phyloP scores from a whole-genome alignment of 345 rosid genomes.

The Eucalyptus marginata region DNA sequence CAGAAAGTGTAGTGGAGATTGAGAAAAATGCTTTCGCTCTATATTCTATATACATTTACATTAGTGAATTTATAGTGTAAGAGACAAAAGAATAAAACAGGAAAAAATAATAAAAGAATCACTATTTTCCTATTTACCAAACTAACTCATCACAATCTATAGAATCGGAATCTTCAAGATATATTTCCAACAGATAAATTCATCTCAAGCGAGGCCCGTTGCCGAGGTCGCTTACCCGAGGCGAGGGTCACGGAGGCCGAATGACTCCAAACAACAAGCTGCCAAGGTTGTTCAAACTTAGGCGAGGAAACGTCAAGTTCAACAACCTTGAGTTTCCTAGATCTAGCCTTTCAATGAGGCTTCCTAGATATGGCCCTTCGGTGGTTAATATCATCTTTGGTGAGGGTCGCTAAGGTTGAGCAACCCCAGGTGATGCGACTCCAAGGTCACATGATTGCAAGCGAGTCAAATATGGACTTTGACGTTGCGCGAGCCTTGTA shows the following conservation, averaged over 20 bases:
- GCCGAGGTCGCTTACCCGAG: not conserved
- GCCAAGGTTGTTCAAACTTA: not conserved
- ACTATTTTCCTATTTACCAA: too few relatives aligned
- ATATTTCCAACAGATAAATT: not conserved
- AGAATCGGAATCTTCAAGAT: too few relatives aligned
- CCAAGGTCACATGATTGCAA: not conserved
- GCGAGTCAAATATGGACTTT: not conserved
- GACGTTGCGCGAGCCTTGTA: not conserved
- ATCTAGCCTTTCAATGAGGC: not conserved
- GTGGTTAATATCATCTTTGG: not conserved
- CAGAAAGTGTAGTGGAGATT: too few relatives aligned
- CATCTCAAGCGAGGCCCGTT: not conserved
- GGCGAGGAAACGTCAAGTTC: not conserved
- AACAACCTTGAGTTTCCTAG: not conserved
- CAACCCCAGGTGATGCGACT: not conserved
- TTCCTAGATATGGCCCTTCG: not conserved
- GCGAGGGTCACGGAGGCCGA: not conserved
- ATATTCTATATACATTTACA: too few relatives aligned
- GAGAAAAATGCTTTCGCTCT: too few relatives aligned
- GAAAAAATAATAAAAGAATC: too few relatives aligned
- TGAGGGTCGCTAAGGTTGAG: not conserved
- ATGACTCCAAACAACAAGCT: not conserved
- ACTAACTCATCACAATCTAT: too few relatives aligned
- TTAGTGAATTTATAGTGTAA: too few relatives aligned
- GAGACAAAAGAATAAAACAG: too few relatives aligned